phyloP scores from a whole-genome alignment of 805 yeast genomes.

The Candida rishiriensis region DNA sequence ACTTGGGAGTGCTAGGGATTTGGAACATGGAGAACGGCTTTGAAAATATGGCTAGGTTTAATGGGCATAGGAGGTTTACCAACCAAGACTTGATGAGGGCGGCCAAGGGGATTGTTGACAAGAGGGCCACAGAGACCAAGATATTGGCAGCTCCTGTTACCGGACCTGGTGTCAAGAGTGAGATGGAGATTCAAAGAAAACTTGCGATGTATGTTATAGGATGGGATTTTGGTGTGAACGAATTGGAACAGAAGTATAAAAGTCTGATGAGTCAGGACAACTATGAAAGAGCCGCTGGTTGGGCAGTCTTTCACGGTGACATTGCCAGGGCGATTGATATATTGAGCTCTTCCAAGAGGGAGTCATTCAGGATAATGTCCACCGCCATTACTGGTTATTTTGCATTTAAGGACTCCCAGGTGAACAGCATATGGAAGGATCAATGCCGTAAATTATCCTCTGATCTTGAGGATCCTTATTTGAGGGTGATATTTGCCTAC shows the following conservation, averaged over 20 bases:
- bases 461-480: slow-evolving; percentile 85
- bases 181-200: slow-evolving; percentile 60
- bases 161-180: slow-evolving; percentile 41
- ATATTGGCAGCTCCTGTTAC: slow-evolving; percentile 38
- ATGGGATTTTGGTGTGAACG: slow-evolving; percentile 77
- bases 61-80: slow-evolving; percentile 26
- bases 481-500: slow-evolving; percentile 88
- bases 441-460: slow-evolving; percentile 85
- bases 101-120: slow-evolving; percentile 46
- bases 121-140: slow-evolving; percentile 39
- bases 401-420: slow-evolving; percentile 52
- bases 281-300: slow-evolving; percentile 90
- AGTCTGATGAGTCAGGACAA: slow-evolving; percentile 54
- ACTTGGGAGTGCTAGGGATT: slow-evolving; percentile 81
- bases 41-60: slow-evolving; percentile 44
- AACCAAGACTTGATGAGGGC: slow-evolving; percentile 44
- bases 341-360: slow-evolving; percentile 68
- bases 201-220: slow-evolving; percentile 83
- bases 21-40: slow-evolving; percentile 73
- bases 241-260: slow-evolving; percentile 64
- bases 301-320: slow-evolving; percentile 95
- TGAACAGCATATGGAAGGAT: slow-evolving; percentile 84
- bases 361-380: slow-evolving; percentile 71
- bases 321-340: slow-evolving; percentile 75
- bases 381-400: slow-evolving; percentile 91